Evolutionary conservation across 2,329 filamentous ascomycete genomes (phyloP).

Genomic region (Torrubiella hemipterigena): DNA sequence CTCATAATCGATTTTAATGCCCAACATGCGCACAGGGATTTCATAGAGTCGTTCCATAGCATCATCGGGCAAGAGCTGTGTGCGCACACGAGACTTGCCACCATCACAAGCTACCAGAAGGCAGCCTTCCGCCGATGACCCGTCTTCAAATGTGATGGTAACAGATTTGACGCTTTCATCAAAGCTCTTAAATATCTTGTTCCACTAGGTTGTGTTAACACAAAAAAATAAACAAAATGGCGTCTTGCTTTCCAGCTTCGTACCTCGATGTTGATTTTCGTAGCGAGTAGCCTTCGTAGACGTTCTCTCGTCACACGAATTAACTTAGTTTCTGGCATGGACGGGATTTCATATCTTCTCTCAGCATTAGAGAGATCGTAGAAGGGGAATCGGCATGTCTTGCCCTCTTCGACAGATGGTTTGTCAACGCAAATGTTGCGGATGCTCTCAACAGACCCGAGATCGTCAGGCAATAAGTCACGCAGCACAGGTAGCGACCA

Average conservation of each 20-base stretch:
- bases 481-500: slow-evolving; percentile 45
- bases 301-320: slow-evolving; percentile 35
- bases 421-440: slow-evolving; percentile 42
- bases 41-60: slow-evolving; percentile 17
- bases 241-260: not conserved
- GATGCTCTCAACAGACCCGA: slow-evolving; percentile 25
- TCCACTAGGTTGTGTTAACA: slow-evolving; percentile 20
- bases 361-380: slow-evolving; percentile 41
- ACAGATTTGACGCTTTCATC: slow-evolving; percentile 19
- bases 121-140: slow-evolving; percentile 24
- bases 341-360: slow-evolving; percentile 25
- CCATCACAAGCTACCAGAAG: slow-evolving; percentile 41
- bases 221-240: not conserved
- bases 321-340: slow-evolving; percentile 28
- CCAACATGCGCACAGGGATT: slow-evolving; percentile 36
- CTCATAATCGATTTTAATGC: slow-evolving; percentile 28
- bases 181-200: slow-evolving; percentile 21
- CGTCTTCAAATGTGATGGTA: slow-evolving; percentile 33
- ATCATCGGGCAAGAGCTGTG: slow-evolving; percentile 19
- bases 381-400: slow-evolving; percentile 42
- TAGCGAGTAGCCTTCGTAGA: slow-evolving; percentile 31
- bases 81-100: slow-evolving; percentile 28
- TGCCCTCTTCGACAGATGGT: no score
- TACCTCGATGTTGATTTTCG: slow-evolving; percentile 34
- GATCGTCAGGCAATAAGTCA: slow-evolving; percentile 33